phyloP scores from a whole-genome alignment of 2,329 filamentous ascomycete species.

The Onygenales sp. region DNA sequence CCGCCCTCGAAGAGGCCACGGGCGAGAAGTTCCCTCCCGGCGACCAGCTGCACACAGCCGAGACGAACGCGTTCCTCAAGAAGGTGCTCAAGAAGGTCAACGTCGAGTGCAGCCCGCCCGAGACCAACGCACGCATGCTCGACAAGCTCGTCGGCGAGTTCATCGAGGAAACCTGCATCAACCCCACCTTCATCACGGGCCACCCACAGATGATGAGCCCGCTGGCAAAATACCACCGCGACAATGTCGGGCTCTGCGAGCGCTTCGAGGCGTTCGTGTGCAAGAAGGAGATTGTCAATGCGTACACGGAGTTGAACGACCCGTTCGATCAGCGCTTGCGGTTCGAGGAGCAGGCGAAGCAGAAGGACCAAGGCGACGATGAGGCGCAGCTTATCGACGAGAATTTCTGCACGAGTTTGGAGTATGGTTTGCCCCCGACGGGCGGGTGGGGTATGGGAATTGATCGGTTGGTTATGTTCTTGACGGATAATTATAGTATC shows the following conservation, averaged over 20 bases:
- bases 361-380: constrained; percentile 94
- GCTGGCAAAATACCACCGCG: constrained; percentile 88
- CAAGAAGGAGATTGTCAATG: constrained; percentile 95
- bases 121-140: constrained; percentile 92
- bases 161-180: constrained; percentile 87
- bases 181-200: constrained; percentile 85
- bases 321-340: constrained; percentile 87
- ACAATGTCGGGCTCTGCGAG: constrained; percentile 76
- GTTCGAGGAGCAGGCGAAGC: constrained; percentile 88
- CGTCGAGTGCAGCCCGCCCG: constrained; percentile 78
- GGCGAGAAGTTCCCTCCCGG: constrained; percentile 90
- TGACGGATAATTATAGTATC: constrained; percentile 92
- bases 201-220: constrained; percentile 87
- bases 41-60: constrained; percentile 78
- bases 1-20: constrained; percentile 75
- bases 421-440: constrained; percentile 86
- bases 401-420: constrained; percentile 83
- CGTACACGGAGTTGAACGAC: constrained; percentile 96
- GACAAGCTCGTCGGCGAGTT: constrained; percentile 92
- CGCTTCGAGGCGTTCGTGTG: constrained; percentile 96
- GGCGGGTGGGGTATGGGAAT: constrained; percentile 96
- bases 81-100: constrained; percentile 77
- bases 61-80: constrained; percentile 83
- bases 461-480: constrained; percentile 87
- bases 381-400: constrained; percentile 95